Evolutionary conservation across 2,329 filamentous ascomycete species (phyloP).

Genomic region (Colletotrichum sp.): DNA sequence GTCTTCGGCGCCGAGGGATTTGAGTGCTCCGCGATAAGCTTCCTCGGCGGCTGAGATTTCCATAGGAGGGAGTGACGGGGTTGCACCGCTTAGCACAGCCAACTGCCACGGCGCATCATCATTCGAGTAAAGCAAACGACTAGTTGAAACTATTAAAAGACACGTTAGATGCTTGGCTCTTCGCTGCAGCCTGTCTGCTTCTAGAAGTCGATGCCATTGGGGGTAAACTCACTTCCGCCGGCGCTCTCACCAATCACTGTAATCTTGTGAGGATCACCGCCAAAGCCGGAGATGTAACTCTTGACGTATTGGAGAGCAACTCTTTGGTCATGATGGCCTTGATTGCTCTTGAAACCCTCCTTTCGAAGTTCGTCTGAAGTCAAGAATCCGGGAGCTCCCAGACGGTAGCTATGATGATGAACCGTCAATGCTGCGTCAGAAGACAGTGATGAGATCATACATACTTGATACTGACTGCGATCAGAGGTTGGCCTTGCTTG

Average conservation of each 20-base stretch:
- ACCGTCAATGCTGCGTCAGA: not conserved
- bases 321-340: constrained; percentile 44
- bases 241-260: constrained; percentile 51
- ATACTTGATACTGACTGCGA: constrained; percentile 51
- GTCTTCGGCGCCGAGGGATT: not conserved
- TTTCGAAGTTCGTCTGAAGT: constrained; percentile 52
- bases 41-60: not conserved
- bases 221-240: constrained; percentile 42
- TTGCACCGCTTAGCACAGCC: not conserved
- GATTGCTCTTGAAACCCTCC: constrained; percentile 48
- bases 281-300: constrained; percentile 36
- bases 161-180: not conserved
- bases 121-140: not conserved
- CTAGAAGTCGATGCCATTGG: not conserved
- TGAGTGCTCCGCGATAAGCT: not conserved
- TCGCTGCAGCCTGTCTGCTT: not conserved
- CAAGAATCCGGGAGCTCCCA: constrained; percentile 48
- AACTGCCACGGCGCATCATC: not conserved
- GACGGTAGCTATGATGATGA: constrained; percentile 46
- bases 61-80: not conserved
- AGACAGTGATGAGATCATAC: not conserved
- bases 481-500: constrained; percentile 47
- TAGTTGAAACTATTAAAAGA: not conserved
- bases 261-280: constrained; percentile 34
- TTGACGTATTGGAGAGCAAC: constrained; percentile 37